A percentile compares a stretch with the other conserved stretches of the same genome.
Conservation (phyloP, 2,329 filamentous ascomycete genomes). For the Pestalotiopsis sp. region DNA sequence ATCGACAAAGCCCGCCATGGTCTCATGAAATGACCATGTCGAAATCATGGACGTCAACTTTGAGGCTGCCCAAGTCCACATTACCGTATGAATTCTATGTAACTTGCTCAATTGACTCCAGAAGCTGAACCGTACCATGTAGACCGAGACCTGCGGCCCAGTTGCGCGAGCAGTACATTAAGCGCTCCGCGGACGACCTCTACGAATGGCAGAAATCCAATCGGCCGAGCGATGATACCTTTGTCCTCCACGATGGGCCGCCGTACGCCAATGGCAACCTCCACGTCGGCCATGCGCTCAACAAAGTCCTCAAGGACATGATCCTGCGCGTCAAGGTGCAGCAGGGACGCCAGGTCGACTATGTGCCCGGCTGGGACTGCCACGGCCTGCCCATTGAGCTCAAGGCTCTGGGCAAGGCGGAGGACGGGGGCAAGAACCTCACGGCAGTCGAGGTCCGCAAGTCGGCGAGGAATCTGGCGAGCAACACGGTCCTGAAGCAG, state of each 20-base stretch:
- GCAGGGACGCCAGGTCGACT: conserved; percentile 75
- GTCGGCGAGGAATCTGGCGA: conserved; percentile 67
- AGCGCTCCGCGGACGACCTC: conserved; percentile 81
- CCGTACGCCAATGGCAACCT: conserved; percentile 94
- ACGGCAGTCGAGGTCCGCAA: conserved; percentile 62
- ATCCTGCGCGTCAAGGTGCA: conserved; percentile 81
- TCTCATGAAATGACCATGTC: conserved; percentile 14
- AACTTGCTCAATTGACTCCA: background rate
- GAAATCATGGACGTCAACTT: conserved; percentile 68
- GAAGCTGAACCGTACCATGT: conserved; percentile 21
- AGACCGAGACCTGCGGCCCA: conserved; percentile 56
- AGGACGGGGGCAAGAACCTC: conserved; percentile 40
- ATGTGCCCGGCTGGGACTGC: conserved; percentile 95
- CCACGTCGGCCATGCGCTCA: conserved; percentile 92
- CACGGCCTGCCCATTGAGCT: conserved; percentile 97
- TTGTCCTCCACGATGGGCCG: conserved; percentile 91
- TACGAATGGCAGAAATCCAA: conserved; percentile 81
- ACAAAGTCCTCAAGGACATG: conserved; percentile 97
- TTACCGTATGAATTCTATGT: conserved; percentile 60
- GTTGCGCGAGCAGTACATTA: conserved; percentile 62
- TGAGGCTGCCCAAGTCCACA: conserved; percentile 74
- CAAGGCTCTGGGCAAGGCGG: conserved; percentile 72
- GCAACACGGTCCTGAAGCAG: conserved; percentile 70
- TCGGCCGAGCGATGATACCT: conserved; percentile 59
- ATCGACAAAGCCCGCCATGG: conserved; percentile 10